phyloP scores from a whole-genome alignment of 2,329 filamentous ascomycete species.

The Lachnellula cervina region DNA sequence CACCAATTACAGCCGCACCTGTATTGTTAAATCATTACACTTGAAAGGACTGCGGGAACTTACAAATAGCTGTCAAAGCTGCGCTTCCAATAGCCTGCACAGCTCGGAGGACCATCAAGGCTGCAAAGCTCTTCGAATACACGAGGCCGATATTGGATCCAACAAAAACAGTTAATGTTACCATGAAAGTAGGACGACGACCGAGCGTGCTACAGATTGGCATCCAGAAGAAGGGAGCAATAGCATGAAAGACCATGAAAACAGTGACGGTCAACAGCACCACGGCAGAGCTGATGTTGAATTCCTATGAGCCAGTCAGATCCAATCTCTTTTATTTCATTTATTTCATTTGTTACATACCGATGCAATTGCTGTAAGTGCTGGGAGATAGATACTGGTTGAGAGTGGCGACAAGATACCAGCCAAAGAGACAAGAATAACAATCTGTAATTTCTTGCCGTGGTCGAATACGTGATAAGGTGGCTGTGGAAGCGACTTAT shows the following conservation, averaged over 20 bases:
- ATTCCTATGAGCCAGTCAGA: slow-evolving; percentile 29
- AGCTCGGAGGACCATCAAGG: slow-evolving; percentile 48
- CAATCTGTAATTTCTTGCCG: slow-evolving; percentile 39
- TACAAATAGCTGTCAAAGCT: slow-evolving; percentile 50
- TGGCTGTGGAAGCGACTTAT: slow-evolving; percentile 7
- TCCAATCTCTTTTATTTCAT: background rate
- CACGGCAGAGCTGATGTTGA: slow-evolving; percentile 5
- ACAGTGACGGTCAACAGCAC: slow-evolving; percentile 15
- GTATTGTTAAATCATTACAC: background rate
- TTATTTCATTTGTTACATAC: background rate
- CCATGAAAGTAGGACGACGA: slow-evolving; percentile 47
- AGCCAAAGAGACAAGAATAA: slow-evolving; percentile 34
- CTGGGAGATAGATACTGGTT: slow-evolving; percentile 20
- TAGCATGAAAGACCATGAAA: slow-evolving; percentile 47
- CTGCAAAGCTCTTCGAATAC: slow-evolving; percentile 37
- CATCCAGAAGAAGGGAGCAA: slow-evolving; percentile 46
- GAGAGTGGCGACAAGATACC: slow-evolving; percentile 19
- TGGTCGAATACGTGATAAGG: slow-evolving; percentile 11
- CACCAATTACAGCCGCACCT: slow-evolving; percentile 54
- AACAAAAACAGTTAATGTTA: slow-evolving; percentile 43
- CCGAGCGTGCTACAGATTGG: slow-evolving; percentile 47
- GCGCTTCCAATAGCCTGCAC: slow-evolving; percentile 55
- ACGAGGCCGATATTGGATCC: slow-evolving; percentile 41
- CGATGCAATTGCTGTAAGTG: slow-evolving; percentile 7
- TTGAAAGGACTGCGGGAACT: background rate